phyloP scores from a whole-genome alignment of 148 eudicot genomes.

The Rhododendron kiyosumense region DNA sequence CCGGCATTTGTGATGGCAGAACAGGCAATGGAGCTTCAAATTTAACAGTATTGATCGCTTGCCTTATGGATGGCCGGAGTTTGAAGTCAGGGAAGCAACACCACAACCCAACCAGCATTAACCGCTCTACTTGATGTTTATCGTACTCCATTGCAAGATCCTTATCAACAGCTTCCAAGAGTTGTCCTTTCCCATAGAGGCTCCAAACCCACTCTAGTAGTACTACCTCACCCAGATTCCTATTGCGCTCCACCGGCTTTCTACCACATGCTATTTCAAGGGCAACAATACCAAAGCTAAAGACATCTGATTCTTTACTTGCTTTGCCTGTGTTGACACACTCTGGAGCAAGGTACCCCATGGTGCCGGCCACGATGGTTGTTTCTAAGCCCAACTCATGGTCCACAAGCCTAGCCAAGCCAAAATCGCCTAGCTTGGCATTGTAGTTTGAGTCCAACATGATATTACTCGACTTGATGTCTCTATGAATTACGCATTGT shows the following conservation, averaged over 20 bases:
- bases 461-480: neutral
- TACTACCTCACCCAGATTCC: neutral
- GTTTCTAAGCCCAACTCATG: neutral
- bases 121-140: neutral
- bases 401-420: neutral
- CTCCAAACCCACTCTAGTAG: neutral
- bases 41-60: constrained; percentile 11
- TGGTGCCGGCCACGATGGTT: neutral
- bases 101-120: neutral
- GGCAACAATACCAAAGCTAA: neutral
- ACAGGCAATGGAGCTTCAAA: constrained; percentile 14
- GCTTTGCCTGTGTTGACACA: neutral
- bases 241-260: neutral
- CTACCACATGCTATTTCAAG: neutral
- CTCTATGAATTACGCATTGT: neutral
- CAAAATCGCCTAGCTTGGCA: neutral
- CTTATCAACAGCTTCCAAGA: neutral
- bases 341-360: neutral
- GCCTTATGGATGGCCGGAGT: neutral
- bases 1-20: neutral
- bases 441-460: neutral
- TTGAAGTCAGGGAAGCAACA: neutral
- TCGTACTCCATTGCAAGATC: neutral
- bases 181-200: neutral
- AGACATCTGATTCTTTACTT: neutral